These are phyloP conservation scores for Mesotaenium endlicherianum DNA, from an alignment of 139 green algal species.

Conservation along the genomic window DNA sequence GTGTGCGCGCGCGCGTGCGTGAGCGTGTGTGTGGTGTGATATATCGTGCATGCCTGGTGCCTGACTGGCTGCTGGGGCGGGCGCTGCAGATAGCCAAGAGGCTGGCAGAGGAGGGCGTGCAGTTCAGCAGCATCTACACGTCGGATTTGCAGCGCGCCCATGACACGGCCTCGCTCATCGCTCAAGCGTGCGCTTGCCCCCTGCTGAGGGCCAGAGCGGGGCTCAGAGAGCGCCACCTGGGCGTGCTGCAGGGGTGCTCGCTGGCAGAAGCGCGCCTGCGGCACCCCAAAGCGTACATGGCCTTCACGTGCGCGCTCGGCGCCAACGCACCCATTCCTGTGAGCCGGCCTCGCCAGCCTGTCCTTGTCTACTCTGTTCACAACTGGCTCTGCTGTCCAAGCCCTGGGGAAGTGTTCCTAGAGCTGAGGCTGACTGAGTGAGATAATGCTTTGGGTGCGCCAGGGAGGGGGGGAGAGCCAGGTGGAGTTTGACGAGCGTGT, in stretches of 20 bases:
- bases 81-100: constrained; percentile 9
- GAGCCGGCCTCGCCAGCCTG: neutral
- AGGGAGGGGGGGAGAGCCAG: constrained; percentile 25
- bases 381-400: neutral
- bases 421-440: neutral
- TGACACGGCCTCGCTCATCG: constrained; percentile 19
- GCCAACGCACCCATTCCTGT: neutral
- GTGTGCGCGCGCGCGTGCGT: no score
- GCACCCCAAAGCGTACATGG: constrained; percentile 14
- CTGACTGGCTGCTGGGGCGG: neutral
- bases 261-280: neutral
- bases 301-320: neutral
- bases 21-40: no score
- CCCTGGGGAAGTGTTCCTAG: neutral
- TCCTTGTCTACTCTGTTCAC: neutral
- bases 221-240: constrained; percentile 8
- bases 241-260: constrained; percentile 1
- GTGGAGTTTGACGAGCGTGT: constrained; percentile 11
- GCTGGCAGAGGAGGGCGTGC: constrained; percentile 13
- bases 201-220: neutral
- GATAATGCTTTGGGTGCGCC: neutral
- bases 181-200: neutral
- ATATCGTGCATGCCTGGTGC: no score
- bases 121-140: constrained; percentile 22
- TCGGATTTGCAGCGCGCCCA: constrained; percentile 18